A percentile compares a stretch with the other conserved stretches of the same genome.
These are phyloP conservation scores for Chromera velia DNA, from an alignment of 73 alveolate species.

Conservation along the genomic window DNA sequence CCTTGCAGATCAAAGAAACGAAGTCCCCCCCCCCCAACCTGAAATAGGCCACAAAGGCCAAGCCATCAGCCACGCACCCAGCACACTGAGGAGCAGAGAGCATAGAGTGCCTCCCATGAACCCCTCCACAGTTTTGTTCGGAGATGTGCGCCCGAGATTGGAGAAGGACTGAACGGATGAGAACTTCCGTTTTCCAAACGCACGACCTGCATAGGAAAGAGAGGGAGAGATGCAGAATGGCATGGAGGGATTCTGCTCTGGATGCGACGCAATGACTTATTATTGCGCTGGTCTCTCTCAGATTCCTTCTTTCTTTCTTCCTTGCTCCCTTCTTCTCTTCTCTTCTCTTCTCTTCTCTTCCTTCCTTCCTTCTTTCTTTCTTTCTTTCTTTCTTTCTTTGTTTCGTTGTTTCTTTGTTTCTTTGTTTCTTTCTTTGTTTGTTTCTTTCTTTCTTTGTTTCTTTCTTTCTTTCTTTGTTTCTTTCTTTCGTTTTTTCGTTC, in stretches of 20 bases:
- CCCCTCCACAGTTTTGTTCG: neutral
- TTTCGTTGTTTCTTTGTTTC: too few relatives aligned
- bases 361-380: neutral
- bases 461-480: too few relatives aligned
- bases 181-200: neutral
- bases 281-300: too few relatives aligned
- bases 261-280: too few relatives aligned
- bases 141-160: neutral
- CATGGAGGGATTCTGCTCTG: too few relatives aligned
- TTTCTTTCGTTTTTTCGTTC: too few relatives aligned
- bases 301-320: too few relatives aligned
- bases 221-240: neutral
- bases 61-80: neutral
- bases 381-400: neutral
- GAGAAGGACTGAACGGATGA: neutral
- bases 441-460: too few relatives aligned
- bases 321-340: too few relatives aligned
- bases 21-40: too few relatives aligned
- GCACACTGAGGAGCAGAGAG: neutral
- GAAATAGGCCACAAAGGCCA: neutral
- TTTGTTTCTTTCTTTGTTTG: too few relatives aligned
- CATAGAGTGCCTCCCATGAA: neutral
- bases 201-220: neutral
- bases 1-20: too few relatives aligned
- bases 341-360: neutral